Base-by-base conservation (phyloP, 2,329 filamentous ascomycete genomes). In the Colletotrichum paranaense region DNA sequence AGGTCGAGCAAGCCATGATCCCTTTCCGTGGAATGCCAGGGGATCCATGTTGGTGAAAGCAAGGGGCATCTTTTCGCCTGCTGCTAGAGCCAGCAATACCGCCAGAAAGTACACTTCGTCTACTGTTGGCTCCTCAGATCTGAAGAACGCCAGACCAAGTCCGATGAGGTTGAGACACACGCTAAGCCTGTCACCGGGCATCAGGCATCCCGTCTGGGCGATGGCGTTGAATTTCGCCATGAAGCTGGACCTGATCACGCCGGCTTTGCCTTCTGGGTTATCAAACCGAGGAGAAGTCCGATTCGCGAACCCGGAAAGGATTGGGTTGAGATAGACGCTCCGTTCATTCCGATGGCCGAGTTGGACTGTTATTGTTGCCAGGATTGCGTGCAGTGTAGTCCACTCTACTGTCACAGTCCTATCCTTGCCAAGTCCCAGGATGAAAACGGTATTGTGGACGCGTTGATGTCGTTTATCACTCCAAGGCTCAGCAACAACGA, bases 141-240 rank as follows among this genome's bases (percentile, higher is more conserved):
- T 38, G n/a, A 55, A 66, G 26, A 66, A 60, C 14, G n/a, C 62
- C 9, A 70, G 62, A 5, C 67, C 67, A 8, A 70, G 53, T 4
- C 67, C 67, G 56, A 59, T 52, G 2, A 70, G 67, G 12, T 70
- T 70, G 53, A 70, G 57, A 22, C 62, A 70, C 7, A 70, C 62
- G 14, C 60, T 66, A 5, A 66, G 62, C 24, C 62, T 58, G 30
- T 70, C 67, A 0, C 67, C 67, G 4, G 67, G 67, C 53, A 70
- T 59, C 5, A 56, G 59, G 22, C 67, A 70, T 0, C 30, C 62
- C n/a, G 67, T 70, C 30, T 66, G 38, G 7, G 55, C 42, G 22
- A 70, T 62, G 30, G 67, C 62, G 7, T 70, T 70, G 24, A 70
- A 70, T 3, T 62, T 62, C 16, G 62, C 67, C 62, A 70, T 65